These are phyloP conservation scores for Agrocybe praecox DNA, from an alignment of 768 basidiomycete genomes.

Conservation along the genomic window DNA sequence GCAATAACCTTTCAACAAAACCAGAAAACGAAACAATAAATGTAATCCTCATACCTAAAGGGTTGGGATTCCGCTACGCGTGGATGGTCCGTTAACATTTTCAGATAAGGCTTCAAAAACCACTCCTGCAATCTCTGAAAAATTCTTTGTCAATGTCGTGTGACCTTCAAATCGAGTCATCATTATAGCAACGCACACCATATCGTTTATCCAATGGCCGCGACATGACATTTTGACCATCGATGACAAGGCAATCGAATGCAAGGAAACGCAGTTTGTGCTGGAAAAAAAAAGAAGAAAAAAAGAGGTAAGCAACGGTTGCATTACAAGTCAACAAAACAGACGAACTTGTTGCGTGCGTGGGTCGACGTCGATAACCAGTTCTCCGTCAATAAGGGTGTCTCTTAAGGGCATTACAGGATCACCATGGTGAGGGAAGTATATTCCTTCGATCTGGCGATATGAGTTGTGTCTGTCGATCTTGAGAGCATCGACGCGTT, in stretches of 20 bases:
- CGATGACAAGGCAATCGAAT: slow-evolving; percentile 91
- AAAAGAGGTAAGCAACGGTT: slow-evolving; percentile 5
- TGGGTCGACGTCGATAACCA: slow-evolving; percentile 89
- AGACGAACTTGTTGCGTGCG: slow-evolving; percentile 63
- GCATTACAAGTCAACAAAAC: neutral
- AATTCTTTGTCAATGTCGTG: slow-evolving; percentile 5
- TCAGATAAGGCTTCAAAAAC: slow-evolving; percentile 81
- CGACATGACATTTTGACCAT: slow-evolving; percentile 86
- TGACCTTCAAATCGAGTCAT: neutral
- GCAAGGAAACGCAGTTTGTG: slow-evolving; percentile 81
- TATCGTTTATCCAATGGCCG: slow-evolving; percentile 85
- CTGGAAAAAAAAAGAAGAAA: no score
- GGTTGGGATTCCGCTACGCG: slow-evolving; percentile 65
- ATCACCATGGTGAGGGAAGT: slow-evolving; percentile 88
- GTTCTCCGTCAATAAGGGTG: slow-evolving; percentile 90
- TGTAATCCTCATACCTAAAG: slow-evolving; percentile 68
- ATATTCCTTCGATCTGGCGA: slow-evolving; percentile 72
- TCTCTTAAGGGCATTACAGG: slow-evolving; percentile 68
- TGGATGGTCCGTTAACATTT: slow-evolving; percentile 70
- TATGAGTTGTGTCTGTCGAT: slow-evolving; percentile 95
- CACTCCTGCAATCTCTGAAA: slow-evolving; percentile 75
- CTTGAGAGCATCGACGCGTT: slow-evolving; percentile 39
- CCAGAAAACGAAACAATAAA: neutral
- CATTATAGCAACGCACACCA: slow-evolving; percentile 58
- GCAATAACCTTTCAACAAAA: slow-evolving; percentile 7